Base-by-base conservation (phyloP, 805 yeast genomes). In the Priceomyces melissophilus region DNA sequence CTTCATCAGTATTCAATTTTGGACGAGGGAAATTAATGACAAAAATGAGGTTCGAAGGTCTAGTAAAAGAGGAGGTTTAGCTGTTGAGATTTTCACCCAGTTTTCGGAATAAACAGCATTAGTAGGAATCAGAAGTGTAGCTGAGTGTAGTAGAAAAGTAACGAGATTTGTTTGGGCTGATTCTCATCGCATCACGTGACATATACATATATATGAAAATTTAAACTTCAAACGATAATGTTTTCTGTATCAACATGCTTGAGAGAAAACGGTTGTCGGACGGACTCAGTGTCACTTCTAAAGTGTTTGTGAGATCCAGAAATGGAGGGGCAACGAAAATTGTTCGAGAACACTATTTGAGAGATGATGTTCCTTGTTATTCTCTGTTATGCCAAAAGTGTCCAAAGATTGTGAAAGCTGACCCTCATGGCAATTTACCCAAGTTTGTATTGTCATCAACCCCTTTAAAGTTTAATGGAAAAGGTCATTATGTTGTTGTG, bases 351-450 rank as follows among this genome's bases (percentile, higher is more conserved):
- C 99, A 91, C 62, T 93, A 93, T 58, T 69, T 93, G 42, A 76
- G 99, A 61, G 79, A 78, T 40, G 99, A 93, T 63, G 88, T 93
- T 38, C 96, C 97, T 13, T 93, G 99, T 63, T 80, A 83, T 39
- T 87, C 96, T 2, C 71, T 67, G 47, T 67, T 77, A 1, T 93
- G 99, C 63, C 54, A 64, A 8, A 58, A 54, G 28, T 93, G 99
- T 61, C 63, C 68, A 10, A 64, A 65, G 17, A 67, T 73, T 25
- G 65, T 78, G 10, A 73, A 77, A 35, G 75, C 85, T 6, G 82
- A 82, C 57, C 81, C 91, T 11, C 69, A 73, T 13, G 93, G 91
- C 29, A 73, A 81, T 40, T 52, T 78, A n/a, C 82, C 84, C 1
- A 71, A 65, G 34, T 80, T 89, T 32, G 69, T 84, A n/a, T 69